phyloP scores from a whole-genome alignment of 176 grass and related monocot genomes.

The Chrysopogon serrulatus region DNA sequence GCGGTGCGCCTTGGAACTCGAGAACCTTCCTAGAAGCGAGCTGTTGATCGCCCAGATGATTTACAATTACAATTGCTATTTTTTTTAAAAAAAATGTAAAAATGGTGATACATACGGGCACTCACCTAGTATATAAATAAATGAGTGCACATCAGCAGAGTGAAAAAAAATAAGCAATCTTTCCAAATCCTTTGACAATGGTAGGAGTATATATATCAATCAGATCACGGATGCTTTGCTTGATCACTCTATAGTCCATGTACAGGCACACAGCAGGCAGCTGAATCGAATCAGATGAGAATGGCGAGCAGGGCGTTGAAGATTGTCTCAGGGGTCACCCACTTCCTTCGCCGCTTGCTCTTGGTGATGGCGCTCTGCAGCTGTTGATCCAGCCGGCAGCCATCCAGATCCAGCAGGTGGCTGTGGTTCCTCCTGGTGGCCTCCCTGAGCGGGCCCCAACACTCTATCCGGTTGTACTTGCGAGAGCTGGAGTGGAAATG shows the following conservation, averaged over 20 bases:
- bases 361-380: conserved; percentile 34
- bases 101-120: no score
- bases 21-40: conserved; percentile 12
- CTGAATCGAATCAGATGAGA: conserved; percentile 48
- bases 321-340: conserved; percentile 48
- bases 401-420: conserved; percentile 38
- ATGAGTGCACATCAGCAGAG: no score
- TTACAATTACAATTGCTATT: no score
- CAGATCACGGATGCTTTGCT: background rate
- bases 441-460: conserved; percentile 74
- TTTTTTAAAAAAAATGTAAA: no score
- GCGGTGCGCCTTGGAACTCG: background rate
- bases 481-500: conserved; percentile 79
- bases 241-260: background rate
- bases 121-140: no score
- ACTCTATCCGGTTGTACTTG: conserved; percentile 86
- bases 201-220: no score
- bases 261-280: background rate
- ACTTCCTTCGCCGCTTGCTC: conserved; percentile 20
- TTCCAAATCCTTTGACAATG: no score
- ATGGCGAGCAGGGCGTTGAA: conserved; percentile 67
- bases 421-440: conserved; percentile 48
- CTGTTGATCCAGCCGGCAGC: conserved; percentile 11
- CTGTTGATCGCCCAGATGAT: background rate
- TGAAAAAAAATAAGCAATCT: no score